Evolutionary conservation across 1,139 yeast genomes (phyloP).

Genomic region (Saccharomyces hybrid): DNA sequence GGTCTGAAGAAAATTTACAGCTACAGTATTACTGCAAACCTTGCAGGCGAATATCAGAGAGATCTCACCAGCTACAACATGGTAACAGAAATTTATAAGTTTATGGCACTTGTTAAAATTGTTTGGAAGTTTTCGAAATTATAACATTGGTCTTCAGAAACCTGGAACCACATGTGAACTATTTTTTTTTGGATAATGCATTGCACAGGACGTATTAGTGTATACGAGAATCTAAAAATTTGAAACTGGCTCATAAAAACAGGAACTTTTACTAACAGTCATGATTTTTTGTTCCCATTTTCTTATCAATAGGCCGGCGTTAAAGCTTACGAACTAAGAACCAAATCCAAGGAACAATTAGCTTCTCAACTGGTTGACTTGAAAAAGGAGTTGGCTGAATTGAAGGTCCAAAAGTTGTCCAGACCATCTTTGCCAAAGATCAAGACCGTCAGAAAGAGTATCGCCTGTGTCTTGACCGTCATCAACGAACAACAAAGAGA

Average conservation of each 20-base stretch:
- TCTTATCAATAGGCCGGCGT: conserved; percentile 59
- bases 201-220: not conserved
- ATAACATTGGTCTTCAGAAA: not conserved
- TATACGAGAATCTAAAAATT: too few relatives aligned
- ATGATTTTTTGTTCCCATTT: not conserved
- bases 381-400: conserved; percentile 93
- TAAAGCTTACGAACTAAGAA: conserved; percentile 93
- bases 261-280: not conserved
- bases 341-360: conserved; percentile 95
- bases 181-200: not conserved
- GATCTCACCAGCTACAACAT: not conserved
- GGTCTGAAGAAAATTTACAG: not conserved
- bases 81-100: not conserved
- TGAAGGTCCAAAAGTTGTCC: conserved; percentile 93
- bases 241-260: not conserved
- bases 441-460: conserved; percentile 94
- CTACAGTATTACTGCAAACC: not conserved
- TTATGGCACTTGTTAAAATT: too few relatives aligned
- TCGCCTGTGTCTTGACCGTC: conserved; percentile 96
- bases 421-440: conserved; percentile 91
- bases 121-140: not conserved
- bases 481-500: conserved; percentile 97
- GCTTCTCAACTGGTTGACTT: conserved; percentile 89
- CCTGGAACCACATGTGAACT: not conserved
- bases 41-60: not conserved